Evolutionary conservation across 2,329 filamentous ascomycete genomes (phyloP), one percentile per base, ranked within the genome.

Genomic region (Cryphonectria japonica): DNA sequence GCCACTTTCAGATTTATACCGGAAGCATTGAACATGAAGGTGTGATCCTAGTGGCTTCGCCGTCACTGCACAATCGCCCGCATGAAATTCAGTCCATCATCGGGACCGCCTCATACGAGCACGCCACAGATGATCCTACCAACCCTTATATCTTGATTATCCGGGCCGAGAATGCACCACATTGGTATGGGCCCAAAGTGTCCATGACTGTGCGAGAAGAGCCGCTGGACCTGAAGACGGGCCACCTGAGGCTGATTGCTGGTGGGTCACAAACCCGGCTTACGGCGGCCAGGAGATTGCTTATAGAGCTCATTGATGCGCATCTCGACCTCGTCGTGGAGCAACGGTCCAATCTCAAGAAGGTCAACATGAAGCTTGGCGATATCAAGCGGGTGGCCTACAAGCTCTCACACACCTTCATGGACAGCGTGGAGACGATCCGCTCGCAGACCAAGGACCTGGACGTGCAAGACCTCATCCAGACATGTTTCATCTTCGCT

Each of bases 401-500:
- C 85, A 97, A 97, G 81, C 86, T 99, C 60, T 97, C 94, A 67
- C 98, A 98, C 82, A 94, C 94, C 8, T 98, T 99, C 81, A 98
- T 99, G 94, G 95, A 98, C 80, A 98, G 94, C 78, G 96, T 99
- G 61, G 94, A 97, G 79, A 94, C 93, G 73, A 96, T 99, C 74
- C 89, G 94, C 74, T 91, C 90, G 75, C 95, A 99, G 80, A 94
- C 94, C 0, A 87, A 88, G 70, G 93, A 92, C 11, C 88, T 95
- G 74, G 92, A 96, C 75, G 97, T 95, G 79, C 94, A 97, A 77
- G 96, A 99, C 78, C 88, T 99, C 41, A 96, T 99, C 74, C 96
- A 99, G 80, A 97, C 94, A 6, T 99, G 95, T 82, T 99, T 98
- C 80, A 93, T 97, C 57, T 99, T 98, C 77, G 96, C 96, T n/a